Base-by-base conservation (phyloP, 352 stramenopile species). In the Pythium rishiriense region DNA sequence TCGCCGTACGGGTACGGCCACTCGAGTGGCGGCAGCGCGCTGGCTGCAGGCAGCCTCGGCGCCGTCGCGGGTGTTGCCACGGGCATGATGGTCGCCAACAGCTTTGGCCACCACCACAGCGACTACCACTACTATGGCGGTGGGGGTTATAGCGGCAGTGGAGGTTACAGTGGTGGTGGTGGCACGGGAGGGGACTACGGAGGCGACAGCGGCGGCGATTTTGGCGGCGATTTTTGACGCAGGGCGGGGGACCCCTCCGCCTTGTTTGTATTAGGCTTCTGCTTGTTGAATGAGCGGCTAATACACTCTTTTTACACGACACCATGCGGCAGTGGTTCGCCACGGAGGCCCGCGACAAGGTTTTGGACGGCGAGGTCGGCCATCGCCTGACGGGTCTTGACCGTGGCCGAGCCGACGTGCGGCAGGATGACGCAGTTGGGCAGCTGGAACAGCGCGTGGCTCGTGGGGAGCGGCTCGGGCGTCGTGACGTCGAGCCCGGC, bases 401-500 rank as follows among this genome's bases (percentile, higher is more conserved):
- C 48, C 1, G 74, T 82, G 43, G 76, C 76, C 25, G 74, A 81
- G 22, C 74, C 76, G 46, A 85, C 68, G 52, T 85, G 76, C 3
- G 76, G 76, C 22, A 85, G 58, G 26, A 89, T 73, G 9, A 90
- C 70, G 59, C 83, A 92, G 68, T 92, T 92, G 14, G 74, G 31
- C 19, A 89, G 76, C 41, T 58, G 64, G 57, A 82, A 93, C 21
- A 98, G 64, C 54, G 70, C 69, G 66, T 97, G 89, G 19, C 78
- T 76, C 17, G 75, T 66, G 12, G 88, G 78, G 41, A 98, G 74
- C n/a, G 93, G 93, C 79, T 98, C 93, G 8, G 91, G 91, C 29
- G 77, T 83, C 17, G 91, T 97, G 22, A 96, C 92, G 64, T 98
- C 91, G 29, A 98, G 72, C 28, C 72, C 82, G 8, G 82, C 84